Evolutionary conservation across 2,329 filamentous ascomycete species (phyloP).

Genomic region (Nothomitra cinnamomea): DNA sequence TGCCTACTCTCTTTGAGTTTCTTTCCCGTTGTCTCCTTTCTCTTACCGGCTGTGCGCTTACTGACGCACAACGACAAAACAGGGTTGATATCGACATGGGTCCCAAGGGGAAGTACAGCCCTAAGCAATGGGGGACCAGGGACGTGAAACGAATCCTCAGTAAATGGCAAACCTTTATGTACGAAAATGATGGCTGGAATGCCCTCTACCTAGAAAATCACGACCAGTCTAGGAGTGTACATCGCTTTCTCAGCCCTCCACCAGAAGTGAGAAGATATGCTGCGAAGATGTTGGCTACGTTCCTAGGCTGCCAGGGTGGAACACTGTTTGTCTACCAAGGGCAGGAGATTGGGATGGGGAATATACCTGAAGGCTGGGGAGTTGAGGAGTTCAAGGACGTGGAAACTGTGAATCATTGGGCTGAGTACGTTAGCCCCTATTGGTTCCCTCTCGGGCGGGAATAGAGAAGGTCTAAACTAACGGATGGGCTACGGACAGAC

Average conservation of each 20-base stretch:
- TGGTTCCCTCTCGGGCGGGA: neutral
- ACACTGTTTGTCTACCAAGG: conserved; percentile 34
- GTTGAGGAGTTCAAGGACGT: conserved; percentile 33
- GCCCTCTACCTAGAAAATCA: conserved; percentile 36
- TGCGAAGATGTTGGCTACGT: conserved; percentile 11
- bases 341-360: conserved; percentile 34
- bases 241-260: conserved; percentile 21
- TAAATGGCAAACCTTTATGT: conserved; percentile 32
- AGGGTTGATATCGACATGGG: too few relatives aligned
- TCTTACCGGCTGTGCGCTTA: too few relatives aligned
- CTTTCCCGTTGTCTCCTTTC: too few relatives aligned
- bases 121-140: too few relatives aligned
- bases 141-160: conserved; percentile 16
- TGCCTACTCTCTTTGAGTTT: neutral
- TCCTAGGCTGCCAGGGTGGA: conserved; percentile 28
- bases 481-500: conserved; percentile 10
- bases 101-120: too few relatives aligned
- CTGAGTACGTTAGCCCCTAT: conserved; percentile 16
- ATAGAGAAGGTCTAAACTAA: conserved; percentile 23
- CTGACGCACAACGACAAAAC: too few relatives aligned
- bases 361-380: conserved; percentile 26
- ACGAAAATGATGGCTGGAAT: conserved; percentile 32
- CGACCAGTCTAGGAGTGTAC: conserved; percentile 33
- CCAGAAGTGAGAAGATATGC: conserved; percentile 9
- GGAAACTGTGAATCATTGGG: conserved; percentile 40